Evolutionary conservation across 2,329 filamentous ascomycete genomes (phyloP).

Genomic region (Blastomyces silverae): DNA sequence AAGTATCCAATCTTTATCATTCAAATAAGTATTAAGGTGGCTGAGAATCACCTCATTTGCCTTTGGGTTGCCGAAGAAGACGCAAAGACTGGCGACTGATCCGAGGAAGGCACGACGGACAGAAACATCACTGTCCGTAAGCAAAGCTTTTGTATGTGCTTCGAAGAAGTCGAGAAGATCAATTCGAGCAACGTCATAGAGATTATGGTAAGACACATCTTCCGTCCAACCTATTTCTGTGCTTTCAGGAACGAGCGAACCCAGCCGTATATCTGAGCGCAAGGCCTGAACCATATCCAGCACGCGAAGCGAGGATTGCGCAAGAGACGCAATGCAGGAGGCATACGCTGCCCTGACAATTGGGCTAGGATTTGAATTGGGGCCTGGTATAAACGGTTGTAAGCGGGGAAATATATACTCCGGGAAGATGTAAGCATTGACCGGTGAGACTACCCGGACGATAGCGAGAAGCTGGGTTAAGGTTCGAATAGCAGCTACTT

Average conservation of each 20-base stretch:
- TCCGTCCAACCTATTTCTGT: slow-evolving; percentile 65
- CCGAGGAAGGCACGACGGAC: slow-evolving; percentile 86
- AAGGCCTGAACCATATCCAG: slow-evolving; percentile 87
- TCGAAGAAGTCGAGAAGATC: slow-evolving; percentile 83
- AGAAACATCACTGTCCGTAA: slow-evolving; percentile 77
- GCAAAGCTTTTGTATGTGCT: slow-evolving; percentile 75
- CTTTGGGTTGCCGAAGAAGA: slow-evolving; percentile 88
- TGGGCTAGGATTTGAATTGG: slow-evolving; percentile 53
- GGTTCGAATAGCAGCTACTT: slow-evolving; percentile 75
- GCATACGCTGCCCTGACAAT: slow-evolving; percentile 87
- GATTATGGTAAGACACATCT: slow-evolving; percentile 64
- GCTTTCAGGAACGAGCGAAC: slow-evolving; percentile 65
- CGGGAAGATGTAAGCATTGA: slow-evolving; percentile 61
- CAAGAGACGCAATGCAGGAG: slow-evolving; percentile 80
- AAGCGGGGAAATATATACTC: slow-evolving; percentile 59
- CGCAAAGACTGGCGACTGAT: slow-evolving; percentile 84
- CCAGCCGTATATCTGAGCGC: slow-evolving; percentile 72
- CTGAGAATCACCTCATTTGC: slow-evolving; percentile 94
- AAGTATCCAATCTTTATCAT: slow-evolving; percentile 91
- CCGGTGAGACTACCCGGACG: slow-evolving; percentile 75
- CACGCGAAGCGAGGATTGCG: slow-evolving; percentile 75
- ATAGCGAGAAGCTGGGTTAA: slow-evolving; percentile 83
- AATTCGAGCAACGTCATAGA: slow-evolving; percentile 79
- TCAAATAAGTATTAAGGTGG: slow-evolving; percentile 93
- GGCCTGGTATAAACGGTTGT: slow-evolving; percentile 50